Percentiles rank a stretch among this genome's conserved stretches.
phyloP scores from a whole-genome alignment of 2,329 filamentous ascomycete genomes.

The Cytospora piceicola region DNA sequence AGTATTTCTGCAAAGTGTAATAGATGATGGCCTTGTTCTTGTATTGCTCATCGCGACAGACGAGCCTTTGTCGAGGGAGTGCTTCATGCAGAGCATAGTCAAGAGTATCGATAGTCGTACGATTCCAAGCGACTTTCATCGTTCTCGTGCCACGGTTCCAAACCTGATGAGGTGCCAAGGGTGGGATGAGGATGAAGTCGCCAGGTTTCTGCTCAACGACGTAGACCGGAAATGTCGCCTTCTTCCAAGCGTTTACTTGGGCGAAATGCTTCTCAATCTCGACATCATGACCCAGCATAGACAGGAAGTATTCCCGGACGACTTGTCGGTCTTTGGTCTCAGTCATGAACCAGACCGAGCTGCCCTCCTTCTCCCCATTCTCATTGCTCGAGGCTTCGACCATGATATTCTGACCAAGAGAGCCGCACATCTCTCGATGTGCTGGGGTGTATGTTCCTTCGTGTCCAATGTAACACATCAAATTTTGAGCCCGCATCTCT shows the following conservation, averaged over 20 bases:
- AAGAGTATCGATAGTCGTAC: slow-evolving; percentile 89
- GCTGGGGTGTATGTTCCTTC: slow-evolving; percentile 96
- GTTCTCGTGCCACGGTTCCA: slow-evolving; percentile 97
- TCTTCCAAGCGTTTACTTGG: slow-evolving; percentile 93
- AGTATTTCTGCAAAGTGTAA: slow-evolving; percentile 82
- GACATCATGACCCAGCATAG: slow-evolving; percentile 91
- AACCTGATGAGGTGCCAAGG: slow-evolving; percentile 92
- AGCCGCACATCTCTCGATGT: slow-evolving; percentile 97
- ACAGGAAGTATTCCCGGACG: slow-evolving; percentile 92
- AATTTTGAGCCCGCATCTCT: slow-evolving; percentile 89
- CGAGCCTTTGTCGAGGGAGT: slow-evolving; percentile 83
- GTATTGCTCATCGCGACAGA: slow-evolving; percentile 97
- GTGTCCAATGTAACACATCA: slow-evolving; percentile 98
- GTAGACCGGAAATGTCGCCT: slow-evolving; percentile 90
- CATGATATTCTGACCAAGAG: slow-evolving; percentile 97
- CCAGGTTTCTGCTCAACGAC: slow-evolving; percentile 88
- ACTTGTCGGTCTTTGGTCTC: slow-evolving; percentile 89
- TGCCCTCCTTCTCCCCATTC: slow-evolving; percentile 79
- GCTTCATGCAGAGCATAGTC: slow-evolving; percentile 85
- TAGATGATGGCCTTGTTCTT: slow-evolving; percentile 97
- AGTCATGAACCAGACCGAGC: slow-evolving; percentile 99
- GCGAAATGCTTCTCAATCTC: slow-evolving; percentile 98
- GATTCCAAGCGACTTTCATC: slow-evolving; percentile 98
- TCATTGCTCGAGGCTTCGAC: slow-evolving; percentile 80
- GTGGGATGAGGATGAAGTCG: slow-evolving; percentile 92